These are phyloP conservation scores for Chaetomium fimeti DNA, from an alignment of 495 filamentous ascomycete species.

Conservation along the genomic window DNA sequence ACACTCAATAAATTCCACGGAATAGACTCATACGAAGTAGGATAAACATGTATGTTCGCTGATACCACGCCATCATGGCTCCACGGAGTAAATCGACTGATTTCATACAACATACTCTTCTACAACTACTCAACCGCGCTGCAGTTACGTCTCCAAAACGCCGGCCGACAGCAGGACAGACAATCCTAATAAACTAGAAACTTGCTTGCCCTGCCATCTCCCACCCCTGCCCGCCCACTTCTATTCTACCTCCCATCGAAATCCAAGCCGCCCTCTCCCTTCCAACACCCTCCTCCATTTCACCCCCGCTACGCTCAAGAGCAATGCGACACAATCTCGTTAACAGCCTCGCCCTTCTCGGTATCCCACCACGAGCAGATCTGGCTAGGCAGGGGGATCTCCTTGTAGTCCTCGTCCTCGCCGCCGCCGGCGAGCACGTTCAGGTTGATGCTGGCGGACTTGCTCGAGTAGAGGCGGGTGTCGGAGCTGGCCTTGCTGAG, in stretches of 20 bases:
- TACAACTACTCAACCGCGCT: not conserved
- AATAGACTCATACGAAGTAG: too few relatives aligned
- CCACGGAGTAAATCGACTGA: not conserved
- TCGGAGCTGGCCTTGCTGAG: slow-evolving; percentile 70
- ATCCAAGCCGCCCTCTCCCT: not conserved
- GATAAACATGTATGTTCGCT: not conserved
- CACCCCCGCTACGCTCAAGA: too few relatives aligned
- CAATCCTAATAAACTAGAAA: not conserved
- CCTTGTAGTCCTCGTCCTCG: slow-evolving; percentile 72
- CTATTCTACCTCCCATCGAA: not conserved
- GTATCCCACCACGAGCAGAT: slow-evolving; percentile 72
- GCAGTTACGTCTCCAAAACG: not conserved
- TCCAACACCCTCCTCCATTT: not conserved
- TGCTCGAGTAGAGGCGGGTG: slow-evolving; percentile 84
- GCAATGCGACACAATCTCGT: slow-evolving; percentile 82
- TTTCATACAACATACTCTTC: not conserved
- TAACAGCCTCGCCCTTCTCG: slow-evolving; percentile 67
- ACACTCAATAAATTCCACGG: too few relatives aligned
- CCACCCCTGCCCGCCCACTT: not conserved
- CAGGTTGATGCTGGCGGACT: slow-evolving; percentile 79
- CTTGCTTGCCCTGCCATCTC: not conserved
- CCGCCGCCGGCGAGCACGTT: slow-evolving; percentile 69
- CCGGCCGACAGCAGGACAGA: not conserved
- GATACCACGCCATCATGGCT: too few relatives aligned
- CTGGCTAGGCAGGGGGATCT: slow-evolving; percentile 85